Conservation (phyloP, 1,284 basidiomycete genomes). For the Cryptococcus neoformans region DNA sequence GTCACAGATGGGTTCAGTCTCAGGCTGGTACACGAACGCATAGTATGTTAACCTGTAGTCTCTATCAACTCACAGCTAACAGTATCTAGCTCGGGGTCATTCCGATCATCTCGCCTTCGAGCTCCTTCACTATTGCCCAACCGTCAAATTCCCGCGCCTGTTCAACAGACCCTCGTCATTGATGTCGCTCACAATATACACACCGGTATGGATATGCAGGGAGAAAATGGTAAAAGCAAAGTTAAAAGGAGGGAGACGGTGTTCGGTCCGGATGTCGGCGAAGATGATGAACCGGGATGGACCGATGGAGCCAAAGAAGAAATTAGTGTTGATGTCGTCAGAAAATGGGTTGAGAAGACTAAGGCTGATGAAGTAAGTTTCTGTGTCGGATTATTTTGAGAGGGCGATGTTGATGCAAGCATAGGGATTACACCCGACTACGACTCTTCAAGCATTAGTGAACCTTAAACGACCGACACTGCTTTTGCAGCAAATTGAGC, state of each 20-base stretch:
- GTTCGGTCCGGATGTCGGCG: constrained; percentile 69
- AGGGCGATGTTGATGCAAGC: background rate
- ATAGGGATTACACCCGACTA: constrained; percentile 73
- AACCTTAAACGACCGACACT: constrained; percentile 85
- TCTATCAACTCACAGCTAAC: background rate
- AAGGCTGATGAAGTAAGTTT: constrained; percentile 62
- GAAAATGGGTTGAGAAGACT: constrained; percentile 74
- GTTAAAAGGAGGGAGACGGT: constrained; percentile 59
- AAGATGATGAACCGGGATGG: constrained; percentile 52
- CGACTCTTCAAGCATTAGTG: constrained; percentile 83
- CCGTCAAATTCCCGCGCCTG: constrained; percentile 9
- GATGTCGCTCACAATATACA: constrained; percentile 27
- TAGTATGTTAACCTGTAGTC: constrained; percentile 17
- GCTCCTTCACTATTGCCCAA: constrained; percentile 34
- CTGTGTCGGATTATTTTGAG: background rate
- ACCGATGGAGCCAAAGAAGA: constrained; percentile 47
- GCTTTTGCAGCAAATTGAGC: constrained; percentile 61
- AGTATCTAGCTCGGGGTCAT: constrained; percentile 19
- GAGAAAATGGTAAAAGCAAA: constrained; percentile 5
- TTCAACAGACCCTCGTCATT: constrained; percentile 45
- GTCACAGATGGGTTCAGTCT: too few species aligned
- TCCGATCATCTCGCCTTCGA: constrained; percentile 29
- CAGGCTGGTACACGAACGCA: constrained; percentile 22
- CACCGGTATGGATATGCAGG: background rate
- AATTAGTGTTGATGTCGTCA: constrained; percentile 71